Evolutionary conservation across 495 filamentous ascomycete genomes (phyloP), one percentile per base, ranked within the genome.

Genomic region (Penicillium angulare): DNA sequence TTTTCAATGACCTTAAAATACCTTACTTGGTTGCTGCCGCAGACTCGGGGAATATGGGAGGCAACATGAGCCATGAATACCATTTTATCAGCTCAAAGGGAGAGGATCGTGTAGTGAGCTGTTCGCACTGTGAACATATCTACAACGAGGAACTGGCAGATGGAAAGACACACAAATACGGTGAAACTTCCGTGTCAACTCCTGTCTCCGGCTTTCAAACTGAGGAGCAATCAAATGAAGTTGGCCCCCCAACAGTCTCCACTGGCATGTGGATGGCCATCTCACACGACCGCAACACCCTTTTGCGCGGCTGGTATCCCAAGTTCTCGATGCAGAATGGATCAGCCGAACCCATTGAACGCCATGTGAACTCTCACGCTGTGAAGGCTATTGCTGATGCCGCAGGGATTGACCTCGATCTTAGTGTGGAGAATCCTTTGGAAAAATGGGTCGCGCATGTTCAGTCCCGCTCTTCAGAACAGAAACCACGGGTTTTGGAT

Each of bases 31-130:
- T 90, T 18, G 92, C 92, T 5, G 84, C 88, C 55, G 93, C 93
- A 7, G 89, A 92, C 66, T 95, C 92, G 1, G 93, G 93, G n/a
- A 87, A 87, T 43, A 98, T 98, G 80, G 93, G 93, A 22, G 93
- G 93, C 7, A 85, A 83, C 47, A 65, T 96, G 12, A 97, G 91
- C 59, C 93, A 98, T 68, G 93, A 98, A 59, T 97, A 92, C 63
- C 92, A 96, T 60, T 86, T 96, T 43, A 75, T 85, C 17, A 87
- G 85, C n/a, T 53, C 75, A 7, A 84, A 86, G 41, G 93, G 93
- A 3, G 95, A 97, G 67, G 93, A 98, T 59, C 84, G 79, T 1
- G 75, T 98, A 16, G 76, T 95, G 51, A 86, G 73, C 53, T 98
- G 93, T 63, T 74, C 68, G 12, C 64, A 61, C 29, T 98, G 93